Evolutionary conservation across 2,329 filamentous ascomycete genomes (phyloP), one percentile per base, ranked within the genome.

Genomic region (Neofusicoccum sp.): DNA sequence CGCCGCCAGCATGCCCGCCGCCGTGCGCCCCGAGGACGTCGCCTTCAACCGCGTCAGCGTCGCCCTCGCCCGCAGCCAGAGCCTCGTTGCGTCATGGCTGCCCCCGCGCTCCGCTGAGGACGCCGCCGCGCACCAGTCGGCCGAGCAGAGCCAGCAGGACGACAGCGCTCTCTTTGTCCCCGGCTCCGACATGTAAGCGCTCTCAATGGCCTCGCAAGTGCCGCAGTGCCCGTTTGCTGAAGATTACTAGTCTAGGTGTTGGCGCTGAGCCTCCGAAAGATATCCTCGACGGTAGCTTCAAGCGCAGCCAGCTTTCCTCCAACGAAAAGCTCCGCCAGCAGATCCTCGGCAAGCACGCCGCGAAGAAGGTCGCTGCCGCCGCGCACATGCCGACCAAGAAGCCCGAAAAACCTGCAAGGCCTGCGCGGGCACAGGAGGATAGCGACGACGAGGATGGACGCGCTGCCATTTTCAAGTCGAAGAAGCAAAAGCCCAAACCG

Each of bases 31-130:
- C 9, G 81, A 83, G 45, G 84, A 87, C 66, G 76, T 86, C 43
- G 79, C 87, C 54, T 79, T 83, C 60, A 86, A 86, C 68, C 77
- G 79, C 60, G 77, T 83, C 36, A 84, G 80, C 65, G 78, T 87
- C 50, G 79, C 79, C 3, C 74, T 85, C 8, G 83, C 85, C 6
- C 81, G 82, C 61, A 81, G 79, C 56, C 83, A 85, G 66, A 80
- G 80, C 37, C 74, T 85, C 16, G 76, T 87, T 64, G 78, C 82
- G 56, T 86, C 85, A 66, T 84, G 83, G 82, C 79, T 87, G 34
- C 83, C 83, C 11, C 73, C 81, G n/a, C 77, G 75, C 63, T 71
- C 78, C 5, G 63, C 72, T n/a, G 72, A 77, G 28, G 77, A 79
- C 52, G 67, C 71, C 54, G 67, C 72, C 59, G 70, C 75, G 64